A percentile compares a stretch with the other conserved stretches of the same genome.
These are phyloP conservation scores for Candida tunisiensis DNA, from an alignment of 1,139 yeast genomes.

Conservation along the genomic window DNA sequence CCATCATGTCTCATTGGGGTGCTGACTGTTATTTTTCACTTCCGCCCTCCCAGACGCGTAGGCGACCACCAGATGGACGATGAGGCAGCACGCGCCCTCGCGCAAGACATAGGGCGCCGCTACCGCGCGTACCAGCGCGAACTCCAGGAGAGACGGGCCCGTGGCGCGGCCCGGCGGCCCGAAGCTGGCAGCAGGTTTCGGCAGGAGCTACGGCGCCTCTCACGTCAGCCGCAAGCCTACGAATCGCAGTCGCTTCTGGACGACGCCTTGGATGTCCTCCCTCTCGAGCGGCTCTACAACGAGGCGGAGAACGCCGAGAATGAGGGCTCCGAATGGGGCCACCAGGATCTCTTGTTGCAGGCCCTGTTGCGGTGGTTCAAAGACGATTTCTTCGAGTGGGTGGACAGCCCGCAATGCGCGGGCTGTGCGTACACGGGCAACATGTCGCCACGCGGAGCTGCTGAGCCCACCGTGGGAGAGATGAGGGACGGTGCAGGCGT, in stretches of 20 bases:
- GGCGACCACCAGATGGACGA: too few relatives aligned
- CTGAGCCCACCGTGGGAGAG: conserved; percentile 27
- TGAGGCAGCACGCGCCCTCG: too few relatives aligned
- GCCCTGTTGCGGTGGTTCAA: conserved; percentile 64
- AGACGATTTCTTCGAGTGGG: conserved; percentile 69
- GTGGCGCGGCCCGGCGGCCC: too few relatives aligned
- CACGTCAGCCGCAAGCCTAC: conserved; percentile 2
- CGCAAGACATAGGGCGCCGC: too few relatives aligned
- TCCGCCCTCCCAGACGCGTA: too few relatives aligned
- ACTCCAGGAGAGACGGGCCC: too few relatives aligned
- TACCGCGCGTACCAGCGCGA: too few relatives aligned
- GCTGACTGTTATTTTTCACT: too few relatives aligned
- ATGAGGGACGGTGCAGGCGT: conserved; percentile 27
- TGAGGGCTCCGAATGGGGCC: conserved; percentile 23
- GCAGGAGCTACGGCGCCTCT: background rate
- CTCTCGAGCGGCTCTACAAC: conserved; percentile 19
- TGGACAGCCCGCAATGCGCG: conserved; percentile 50
- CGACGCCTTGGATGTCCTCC: conserved; percentile 22
- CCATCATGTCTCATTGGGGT: too few relatives aligned
- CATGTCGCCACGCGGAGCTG: too few relatives aligned
- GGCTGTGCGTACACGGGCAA: conserved; percentile 30
- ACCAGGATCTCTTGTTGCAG: conserved; percentile 54
- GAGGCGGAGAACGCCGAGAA: conserved; percentile 23
- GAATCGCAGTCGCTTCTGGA: conserved; percentile 15
- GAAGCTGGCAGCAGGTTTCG: too few relatives aligned